Evolutionary conservation across 805 yeast species (phyloP), one percentile per base, ranked within the genome.

Genomic region (Ogataea corticis): DNA sequence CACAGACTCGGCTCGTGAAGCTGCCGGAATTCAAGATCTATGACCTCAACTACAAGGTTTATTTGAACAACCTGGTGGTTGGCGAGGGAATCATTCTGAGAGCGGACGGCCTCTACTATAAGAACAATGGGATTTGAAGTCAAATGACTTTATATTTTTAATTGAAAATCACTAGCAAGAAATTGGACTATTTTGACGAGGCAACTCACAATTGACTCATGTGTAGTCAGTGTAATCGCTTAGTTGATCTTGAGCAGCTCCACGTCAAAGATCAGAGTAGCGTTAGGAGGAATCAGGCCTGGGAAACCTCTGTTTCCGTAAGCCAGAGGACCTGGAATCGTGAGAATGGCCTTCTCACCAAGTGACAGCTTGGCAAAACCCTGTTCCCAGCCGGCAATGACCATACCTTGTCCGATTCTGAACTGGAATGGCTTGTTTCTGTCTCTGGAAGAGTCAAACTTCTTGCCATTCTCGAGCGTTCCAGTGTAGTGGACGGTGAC

Each of bases 401-500:
- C 97, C 73, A 86, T 96, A 55, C 97, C 97, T 56, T 87, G 96
- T 69, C 98, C 97, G 65, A 92, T 88, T 71, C 75, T 72, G 69
- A 96, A 86, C 69, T 88, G 92, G 83, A 92, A 92, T 56, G 98
- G 97, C 69, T 85, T 82, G 64, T 94, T 94, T 73, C 97, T 85
- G 77, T 89, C 96, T 59, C 90, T 79, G 45, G 97, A 90, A 43
- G 97, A 88, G 70, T 92, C 98, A 66, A 92, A 92, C 73, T 88
- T 88, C 76, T 87, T 89, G 62, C 98, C 98, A 70, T 87, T 87
- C 70, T 88, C 96, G 65, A 92, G 79, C 47, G 96, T 90, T 61
- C 98, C 98, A 42, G 87, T 85, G 81, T 92, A 92, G 75, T 92
- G 97, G 65, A 92, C 92, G 54, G 97, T 84, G 56, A 92, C 94